Conservation (phyloP, 176 grass and related monocot genomes). For the Oryza officinalis region DNA sequence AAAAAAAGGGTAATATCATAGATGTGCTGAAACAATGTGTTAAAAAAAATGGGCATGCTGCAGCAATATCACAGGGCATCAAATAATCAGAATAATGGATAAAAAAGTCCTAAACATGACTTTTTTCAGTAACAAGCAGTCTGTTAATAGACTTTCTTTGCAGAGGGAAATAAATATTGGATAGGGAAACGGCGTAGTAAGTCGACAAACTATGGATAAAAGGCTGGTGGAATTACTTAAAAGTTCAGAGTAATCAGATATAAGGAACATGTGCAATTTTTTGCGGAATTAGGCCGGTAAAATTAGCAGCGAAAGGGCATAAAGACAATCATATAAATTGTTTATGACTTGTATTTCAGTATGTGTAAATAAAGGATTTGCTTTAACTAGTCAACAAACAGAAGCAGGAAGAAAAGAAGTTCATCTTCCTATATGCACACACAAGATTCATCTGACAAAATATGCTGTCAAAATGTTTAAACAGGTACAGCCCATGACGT, state of each 20-base stretch:
- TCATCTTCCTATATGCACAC: conserved; percentile 11
- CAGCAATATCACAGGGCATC: conserved; percentile 23
- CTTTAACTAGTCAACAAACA: conserved; percentile 19
- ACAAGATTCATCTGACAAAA: conserved; percentile 5
- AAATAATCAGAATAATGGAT: conserved; percentile 14
- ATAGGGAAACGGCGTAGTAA: conserved; percentile 14
- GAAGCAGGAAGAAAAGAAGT: conserved; percentile 11
- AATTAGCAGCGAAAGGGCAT: background rate
- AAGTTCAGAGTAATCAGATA: background rate
- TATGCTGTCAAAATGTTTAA: conserved; percentile 8
- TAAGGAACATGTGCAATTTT: conserved; percentile 1
- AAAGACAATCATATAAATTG: background rate
- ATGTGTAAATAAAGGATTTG: conserved; percentile 17
- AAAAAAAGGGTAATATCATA: background rate
- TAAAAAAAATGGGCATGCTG: background rate
- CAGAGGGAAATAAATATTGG: conserved; percentile 2
- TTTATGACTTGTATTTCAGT: background rate
- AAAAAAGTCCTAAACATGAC: conserved; percentile 12
- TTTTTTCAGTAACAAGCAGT: background rate
- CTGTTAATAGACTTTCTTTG: background rate
- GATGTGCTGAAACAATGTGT: background rate
- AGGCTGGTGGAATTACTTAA: background rate
- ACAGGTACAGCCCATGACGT: background rate
- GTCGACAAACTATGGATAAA: conserved; percentile 21
- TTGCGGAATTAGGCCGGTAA: conserved; percentile 17